Evolutionary conservation across 495 filamentous ascomycete genomes (phyloP), one percentile per base, ranked within the genome.

Genomic region (Penicillium dipodomyicola): DNA sequence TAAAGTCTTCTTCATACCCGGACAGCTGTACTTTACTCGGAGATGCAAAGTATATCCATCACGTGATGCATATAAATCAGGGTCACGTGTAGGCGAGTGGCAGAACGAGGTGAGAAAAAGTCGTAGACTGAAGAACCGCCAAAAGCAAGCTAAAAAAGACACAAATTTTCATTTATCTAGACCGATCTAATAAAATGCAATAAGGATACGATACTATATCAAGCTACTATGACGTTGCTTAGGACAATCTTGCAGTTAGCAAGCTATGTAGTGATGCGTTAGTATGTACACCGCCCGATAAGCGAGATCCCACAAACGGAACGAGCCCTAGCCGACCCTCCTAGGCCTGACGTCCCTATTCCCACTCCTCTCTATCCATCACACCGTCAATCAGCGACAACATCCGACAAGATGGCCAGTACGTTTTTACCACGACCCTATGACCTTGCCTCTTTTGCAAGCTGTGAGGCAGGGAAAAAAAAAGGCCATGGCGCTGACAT

Each of bases 341-440:
- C 65, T 59, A 65, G 65, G 67, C 43, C 61, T 65, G 57, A 59
- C 48, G 61, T 57, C 52, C 41, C 57, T 45, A 57, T 60, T 62
- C 63, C 61, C 66, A 49, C 58, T 56, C 60, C 60, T 61, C 64
- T 55, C 64, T 59, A 67, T 65, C 66, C 59, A 65, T 65, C 63
- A 57, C 56, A 68, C 65, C 52, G 63, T 68, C 64, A 68, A 68
- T 64, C 61, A 66, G 65, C 71, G 75, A 77, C 73, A 73, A 63
- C 72, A 72, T 65, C 70, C 75, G 73, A 68, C 73, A 79, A 79
- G 75, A 79, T 79, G 76, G 76, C 76, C 71, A 79, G 76, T 79
- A 77, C 62, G 76, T 79, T 54, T 25, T 46, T 52, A 58, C 50
- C 27, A 43, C 25, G 39, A 50, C 15, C 25, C 32, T 45, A 41